Evolutionary conservation across 768 basidiomycete genomes (phyloP).

Genomic region (Dioszegia crocea): DNA sequence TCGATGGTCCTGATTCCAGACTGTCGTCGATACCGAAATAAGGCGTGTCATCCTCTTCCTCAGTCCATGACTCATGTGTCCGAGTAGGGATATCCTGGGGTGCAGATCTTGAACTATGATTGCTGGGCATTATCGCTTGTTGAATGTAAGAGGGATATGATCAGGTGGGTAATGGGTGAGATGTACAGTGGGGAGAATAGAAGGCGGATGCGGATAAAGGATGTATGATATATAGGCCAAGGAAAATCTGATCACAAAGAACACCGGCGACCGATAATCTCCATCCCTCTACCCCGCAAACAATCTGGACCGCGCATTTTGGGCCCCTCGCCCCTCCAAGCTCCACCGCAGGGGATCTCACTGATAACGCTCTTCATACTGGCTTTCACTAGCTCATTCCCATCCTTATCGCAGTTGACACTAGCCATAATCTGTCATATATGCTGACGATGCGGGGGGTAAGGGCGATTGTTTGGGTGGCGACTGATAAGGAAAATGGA

Average conservation of each 20-base stretch:
- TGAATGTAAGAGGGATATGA: neutral
- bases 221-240: neutral
- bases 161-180: neutral
- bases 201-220: neutral
- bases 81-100: conserved; percentile 2
- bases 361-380: too few relatives aligned
- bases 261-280: too few relatives aligned
- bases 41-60: neutral
- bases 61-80: neutral
- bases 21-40: neutral
- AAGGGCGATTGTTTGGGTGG: neutral
- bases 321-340: too few relatives aligned
- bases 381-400: too few relatives aligned
- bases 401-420: too few relatives aligned
- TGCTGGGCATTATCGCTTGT: neutral
- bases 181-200: neutral
- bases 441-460: too few relatives aligned
- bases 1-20: conserved; percentile 3
- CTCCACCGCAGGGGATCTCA: too few relatives aligned
- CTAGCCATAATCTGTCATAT: too few relatives aligned
- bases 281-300: too few relatives aligned
- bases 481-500: neutral
- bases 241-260: too few relatives aligned
- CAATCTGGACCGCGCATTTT: too few relatives aligned
- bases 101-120: neutral